Conservation (phyloP, 805 yeast genomes). For the Candida xiaguanensis region DNA sequence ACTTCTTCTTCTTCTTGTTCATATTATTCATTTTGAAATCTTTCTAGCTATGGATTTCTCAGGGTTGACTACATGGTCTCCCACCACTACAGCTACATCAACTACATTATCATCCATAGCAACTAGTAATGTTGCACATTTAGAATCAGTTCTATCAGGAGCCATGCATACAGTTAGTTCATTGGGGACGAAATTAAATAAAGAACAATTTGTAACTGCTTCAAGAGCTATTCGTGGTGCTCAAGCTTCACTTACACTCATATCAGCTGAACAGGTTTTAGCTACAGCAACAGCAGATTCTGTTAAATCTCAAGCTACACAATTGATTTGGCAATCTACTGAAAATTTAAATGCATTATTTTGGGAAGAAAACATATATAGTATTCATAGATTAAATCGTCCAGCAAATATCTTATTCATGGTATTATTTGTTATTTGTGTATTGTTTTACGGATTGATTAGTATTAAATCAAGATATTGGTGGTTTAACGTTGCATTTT, state of each 20-base stretch:
- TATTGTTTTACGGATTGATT: slow-evolving; percentile 21
- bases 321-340: slow-evolving; percentile 26
- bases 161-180: slow-evolving; percentile 13
- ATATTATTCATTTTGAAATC: neutral
- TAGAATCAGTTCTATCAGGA: slow-evolving; percentile 16
- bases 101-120: slow-evolving; percentile 24
- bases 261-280: slow-evolving; percentile 26
- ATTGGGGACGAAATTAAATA: slow-evolving; percentile 6
- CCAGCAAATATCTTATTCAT: slow-evolving; percentile 30
- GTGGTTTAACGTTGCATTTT: slow-evolving; percentile 35
- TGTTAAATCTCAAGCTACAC: slow-evolving; percentile 25
- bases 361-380: slow-evolving; percentile 23
- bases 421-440: slow-evolving; percentile 20
- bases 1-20: neutral
- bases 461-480: slow-evolving; percentile 25
- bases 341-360: slow-evolving; percentile 25
- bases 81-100: slow-evolving; percentile 22
- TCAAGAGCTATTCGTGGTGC: slow-evolving; percentile 28
- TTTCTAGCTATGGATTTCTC: neutral
- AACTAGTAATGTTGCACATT: slow-evolving; percentile 20
- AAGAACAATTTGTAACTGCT: slow-evolving; percentile 14
- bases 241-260: slow-evolving; percentile 28
- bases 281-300: slow-evolving; percentile 32
- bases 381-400: slow-evolving; percentile 25
- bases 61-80: slow-evolving; percentile 20